Evolutionary conservation across 495 filamentous ascomycete species (phyloP).

Genomic region (Neurospora sp.): DNA sequence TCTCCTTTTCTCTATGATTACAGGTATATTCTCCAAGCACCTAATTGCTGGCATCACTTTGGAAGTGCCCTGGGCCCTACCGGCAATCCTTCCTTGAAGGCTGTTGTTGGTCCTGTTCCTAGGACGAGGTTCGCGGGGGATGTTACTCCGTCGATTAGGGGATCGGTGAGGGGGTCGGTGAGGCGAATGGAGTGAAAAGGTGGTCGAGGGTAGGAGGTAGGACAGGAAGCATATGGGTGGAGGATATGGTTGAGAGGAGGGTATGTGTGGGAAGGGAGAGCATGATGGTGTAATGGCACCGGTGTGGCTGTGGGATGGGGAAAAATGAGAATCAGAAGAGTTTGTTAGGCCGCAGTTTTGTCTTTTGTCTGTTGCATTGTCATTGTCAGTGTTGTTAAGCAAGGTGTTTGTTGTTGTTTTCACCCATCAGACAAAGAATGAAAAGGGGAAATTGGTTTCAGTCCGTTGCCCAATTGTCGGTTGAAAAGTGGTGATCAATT

Average conservation of each 20-base stretch:
- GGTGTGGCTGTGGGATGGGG: background rate
- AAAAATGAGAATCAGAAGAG: background rate
- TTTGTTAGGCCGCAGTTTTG: background rate
- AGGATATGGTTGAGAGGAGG: background rate
- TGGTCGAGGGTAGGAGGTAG: background rate
- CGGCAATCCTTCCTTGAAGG: background rate
- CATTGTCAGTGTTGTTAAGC: background rate
- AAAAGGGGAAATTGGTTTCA: background rate
- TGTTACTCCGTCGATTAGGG: background rate
- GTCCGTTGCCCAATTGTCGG: background rate
- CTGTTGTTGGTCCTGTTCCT: background rate
- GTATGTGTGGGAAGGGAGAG: background rate
- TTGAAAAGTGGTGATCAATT: background rate
- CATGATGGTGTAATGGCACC: background rate
- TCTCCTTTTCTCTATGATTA: background rate
- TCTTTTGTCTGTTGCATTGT: background rate
- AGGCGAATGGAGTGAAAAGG: background rate
- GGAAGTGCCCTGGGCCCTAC: background rate
- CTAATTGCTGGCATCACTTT: conserved; percentile 41
- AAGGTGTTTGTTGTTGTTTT: background rate
- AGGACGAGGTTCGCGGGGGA: background rate
- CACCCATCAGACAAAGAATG: background rate
- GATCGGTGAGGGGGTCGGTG: background rate
- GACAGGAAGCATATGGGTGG: background rate
- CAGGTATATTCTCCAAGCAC: conserved; percentile 41